Percentiles rank a stretch among this genome's conserved stretches.
phyloP scores from a whole-genome alignment of 148 eudicot genomes.

The Fagopyrum tataricum region DNA sequence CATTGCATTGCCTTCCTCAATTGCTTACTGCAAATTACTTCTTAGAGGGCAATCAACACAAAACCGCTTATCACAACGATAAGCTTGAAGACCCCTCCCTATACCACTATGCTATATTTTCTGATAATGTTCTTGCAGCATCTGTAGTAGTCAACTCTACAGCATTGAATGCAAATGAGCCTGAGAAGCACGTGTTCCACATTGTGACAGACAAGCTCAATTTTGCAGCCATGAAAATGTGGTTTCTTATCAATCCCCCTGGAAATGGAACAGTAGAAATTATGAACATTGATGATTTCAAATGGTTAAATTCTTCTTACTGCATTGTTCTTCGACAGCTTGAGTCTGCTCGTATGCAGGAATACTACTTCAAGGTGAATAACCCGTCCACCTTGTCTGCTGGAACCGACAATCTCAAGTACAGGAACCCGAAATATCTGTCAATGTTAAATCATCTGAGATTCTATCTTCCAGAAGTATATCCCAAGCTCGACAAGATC shows the following conservation, averaged over 20 bases:
- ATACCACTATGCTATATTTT: conserved; percentile 89
- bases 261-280: conserved; percentile 59
- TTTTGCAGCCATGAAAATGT: conserved; percentile 93
- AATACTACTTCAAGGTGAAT: conserved; percentile 90
- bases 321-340: conserved; percentile 96
- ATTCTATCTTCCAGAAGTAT: conserved; percentile 97
- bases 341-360: conserved; percentile 85
- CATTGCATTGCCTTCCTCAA: conserved; percentile 82
- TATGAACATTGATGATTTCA: conserved; percentile 78
- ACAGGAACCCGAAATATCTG: conserved; percentile 92
- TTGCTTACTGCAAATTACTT: conserved; percentile 70
- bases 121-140: conserved; percentile 93
- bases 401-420: conserved; percentile 88
- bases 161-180: conserved; percentile 71
- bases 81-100: conserved; percentile 79
- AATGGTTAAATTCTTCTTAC: conserved; percentile 92
- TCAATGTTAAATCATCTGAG: conserved; percentile 98
- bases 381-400: conserved; percentile 54
- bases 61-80: conserved; percentile 39
- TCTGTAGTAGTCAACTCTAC: conserved; percentile 94
- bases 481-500: conserved; percentile 80
- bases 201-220: conserved; percentile 90
- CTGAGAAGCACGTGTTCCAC: conserved; percentile 95
- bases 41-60: conserved; percentile 43
- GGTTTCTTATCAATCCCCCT: conserved; percentile 85